Evolutionary conservation across 306 rosid species (phyloP).

Genomic region (apple (Malus domestica)): DNA sequence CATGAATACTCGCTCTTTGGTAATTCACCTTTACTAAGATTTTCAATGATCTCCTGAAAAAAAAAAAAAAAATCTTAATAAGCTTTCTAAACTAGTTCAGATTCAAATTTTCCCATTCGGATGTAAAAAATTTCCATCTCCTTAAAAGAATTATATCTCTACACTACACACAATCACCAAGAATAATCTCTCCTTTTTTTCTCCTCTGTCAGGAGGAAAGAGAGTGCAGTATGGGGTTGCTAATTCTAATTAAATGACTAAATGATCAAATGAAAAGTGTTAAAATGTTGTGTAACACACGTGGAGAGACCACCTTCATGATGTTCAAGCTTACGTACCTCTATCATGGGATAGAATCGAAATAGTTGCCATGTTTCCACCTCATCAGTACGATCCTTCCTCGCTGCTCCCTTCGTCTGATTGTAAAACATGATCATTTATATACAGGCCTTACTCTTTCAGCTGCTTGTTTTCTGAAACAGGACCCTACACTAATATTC

Average conservation of each 20-base stretch:
- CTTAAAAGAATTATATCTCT: not conserved
- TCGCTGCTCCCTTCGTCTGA: conserved; percentile 68
- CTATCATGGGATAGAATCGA: conserved; percentile 83
- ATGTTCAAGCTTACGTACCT: conserved; percentile 46
- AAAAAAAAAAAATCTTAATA: not conserved
- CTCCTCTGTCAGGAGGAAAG: not conserved
- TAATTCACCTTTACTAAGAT: conserved; percentile 55
- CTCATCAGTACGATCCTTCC: conserved; percentile 71
- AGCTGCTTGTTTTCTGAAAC: not conserved
- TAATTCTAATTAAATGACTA: not conserved
- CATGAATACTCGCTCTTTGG: conserved; percentile 73
- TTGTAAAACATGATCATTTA: conserved; percentile 7
- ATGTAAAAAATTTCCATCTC: not conserved
- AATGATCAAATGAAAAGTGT: not conserved
- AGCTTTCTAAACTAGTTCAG: not conserved
- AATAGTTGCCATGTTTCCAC: conserved; percentile 85
- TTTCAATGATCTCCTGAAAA: conserved; percentile 72
- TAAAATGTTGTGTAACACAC: not conserved
- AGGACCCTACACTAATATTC: not conserved
- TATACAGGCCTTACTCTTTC: not conserved
- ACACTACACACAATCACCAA: not conserved
- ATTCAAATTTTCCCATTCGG: not conserved
- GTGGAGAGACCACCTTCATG: not conserved
- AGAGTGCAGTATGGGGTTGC: not conserved
- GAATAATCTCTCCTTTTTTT: not conserved